Evolutionary conservation across 176 grass and related monocot species (phyloP).

Genomic region (Oryza brachyantha): DNA sequence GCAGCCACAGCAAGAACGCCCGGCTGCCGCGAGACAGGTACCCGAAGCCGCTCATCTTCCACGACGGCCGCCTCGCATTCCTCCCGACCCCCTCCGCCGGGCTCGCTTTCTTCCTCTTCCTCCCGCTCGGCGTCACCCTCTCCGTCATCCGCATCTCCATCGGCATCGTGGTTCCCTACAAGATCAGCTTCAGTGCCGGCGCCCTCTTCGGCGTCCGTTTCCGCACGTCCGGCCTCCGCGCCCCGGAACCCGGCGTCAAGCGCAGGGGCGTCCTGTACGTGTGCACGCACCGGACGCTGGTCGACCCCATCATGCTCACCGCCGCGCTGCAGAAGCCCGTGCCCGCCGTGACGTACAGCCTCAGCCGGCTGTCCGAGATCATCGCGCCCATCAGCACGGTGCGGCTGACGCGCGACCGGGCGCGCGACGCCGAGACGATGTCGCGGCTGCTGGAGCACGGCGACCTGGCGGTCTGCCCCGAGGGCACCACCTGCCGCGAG

Average conservation of each 20-base stretch:
- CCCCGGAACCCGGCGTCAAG: neutral
- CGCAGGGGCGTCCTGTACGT: constrained; percentile 63
- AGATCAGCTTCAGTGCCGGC: neutral
- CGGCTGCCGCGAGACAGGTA: constrained; percentile 58
- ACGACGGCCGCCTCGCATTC: constrained; percentile 83
- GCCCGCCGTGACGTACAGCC: constrained; percentile 85
- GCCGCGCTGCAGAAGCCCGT: constrained; percentile 52
- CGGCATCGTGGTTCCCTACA: constrained; percentile 63
- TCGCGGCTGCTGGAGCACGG: constrained; percentile 51
- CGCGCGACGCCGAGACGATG: constrained; percentile 63
- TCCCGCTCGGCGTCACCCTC: constrained; percentile 61
- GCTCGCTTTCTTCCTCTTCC: constrained; percentile 65
- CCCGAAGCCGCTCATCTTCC: constrained; percentile 91
- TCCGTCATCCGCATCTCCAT: constrained; percentile 52
- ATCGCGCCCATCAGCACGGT: constrained; percentile 81
- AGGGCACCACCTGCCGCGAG: constrained; percentile 93
- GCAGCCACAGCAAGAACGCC: constrained; percentile 7
- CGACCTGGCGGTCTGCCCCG: constrained; percentile 71
- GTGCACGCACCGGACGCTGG: constrained; percentile 80
- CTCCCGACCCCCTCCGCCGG: constrained; percentile 55
- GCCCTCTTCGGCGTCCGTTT: constrained; percentile 55
- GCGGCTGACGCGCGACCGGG: constrained; percentile 65
- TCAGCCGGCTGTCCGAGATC: constrained; percentile 61
- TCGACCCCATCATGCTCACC: constrained; percentile 74
- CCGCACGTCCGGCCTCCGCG: constrained; percentile 26